Evolutionary conservation across 139 green algal genomes (phyloP).

Genomic region (Pleodorina starrii): DNA sequence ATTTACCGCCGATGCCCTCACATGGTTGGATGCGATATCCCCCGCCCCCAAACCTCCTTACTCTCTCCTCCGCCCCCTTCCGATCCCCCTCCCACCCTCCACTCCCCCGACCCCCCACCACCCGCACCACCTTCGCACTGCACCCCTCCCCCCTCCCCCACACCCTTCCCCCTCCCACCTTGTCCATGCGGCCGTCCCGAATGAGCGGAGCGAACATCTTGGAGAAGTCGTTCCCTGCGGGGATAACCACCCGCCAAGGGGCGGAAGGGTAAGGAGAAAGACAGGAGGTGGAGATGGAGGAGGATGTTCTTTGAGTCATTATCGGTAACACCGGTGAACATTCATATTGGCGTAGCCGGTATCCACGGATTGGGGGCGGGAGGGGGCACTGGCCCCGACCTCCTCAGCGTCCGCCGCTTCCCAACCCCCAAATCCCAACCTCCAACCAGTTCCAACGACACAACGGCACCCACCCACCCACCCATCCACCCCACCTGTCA

Average conservation of each 20-base stretch:
- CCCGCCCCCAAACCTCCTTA: too few relatives aligned
- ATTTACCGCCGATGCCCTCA: too few relatives aligned
- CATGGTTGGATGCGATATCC: too few relatives aligned
- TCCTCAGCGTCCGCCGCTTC: too few relatives aligned
- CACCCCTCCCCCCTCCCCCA: not conserved
- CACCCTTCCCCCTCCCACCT: too few relatives aligned
- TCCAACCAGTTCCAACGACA: not conserved
- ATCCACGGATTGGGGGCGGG: too few relatives aligned
- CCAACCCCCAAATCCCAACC: not conserved
- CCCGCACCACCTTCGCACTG: too few relatives aligned
- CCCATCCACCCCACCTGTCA: slow-evolving; percentile 39
- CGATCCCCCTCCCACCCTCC: not conserved
- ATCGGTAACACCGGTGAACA: too few relatives aligned
- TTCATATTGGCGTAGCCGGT: too few relatives aligned
- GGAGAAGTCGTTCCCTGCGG: slow-evolving; percentile 87
- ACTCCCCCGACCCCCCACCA: not conserved
- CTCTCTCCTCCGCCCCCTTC: too few relatives aligned
- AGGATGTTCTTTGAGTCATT: not conserved
- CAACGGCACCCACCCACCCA: not conserved
- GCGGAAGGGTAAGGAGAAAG: not conserved
- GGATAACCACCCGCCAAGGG: not conserved
- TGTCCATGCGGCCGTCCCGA: slow-evolving; percentile 86
- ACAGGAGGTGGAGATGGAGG: not conserved
- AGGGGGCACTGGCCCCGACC: too few relatives aligned
- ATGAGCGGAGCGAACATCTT: slow-evolving; percentile 95